phyloP scores from a whole-genome alignment of 257 asterid species.

The Capsicum baccatum region DNA sequence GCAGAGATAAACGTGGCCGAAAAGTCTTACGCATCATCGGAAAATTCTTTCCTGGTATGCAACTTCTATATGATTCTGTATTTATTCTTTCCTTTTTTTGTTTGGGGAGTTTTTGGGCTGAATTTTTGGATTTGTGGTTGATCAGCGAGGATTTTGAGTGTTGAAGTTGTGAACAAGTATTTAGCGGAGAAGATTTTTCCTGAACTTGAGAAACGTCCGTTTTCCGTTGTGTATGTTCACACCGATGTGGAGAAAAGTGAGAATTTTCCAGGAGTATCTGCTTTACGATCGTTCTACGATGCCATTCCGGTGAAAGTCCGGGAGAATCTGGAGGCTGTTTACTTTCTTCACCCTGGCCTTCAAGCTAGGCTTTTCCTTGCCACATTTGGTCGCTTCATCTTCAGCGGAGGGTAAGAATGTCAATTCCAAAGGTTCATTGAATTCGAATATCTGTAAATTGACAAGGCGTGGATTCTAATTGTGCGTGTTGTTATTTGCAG shows the following conservation, averaged over 20 bases:
- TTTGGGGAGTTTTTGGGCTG: no score
- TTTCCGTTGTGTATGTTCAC: slow-evolving; percentile 73
- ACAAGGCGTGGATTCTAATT: background rate
- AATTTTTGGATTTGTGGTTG: background rate
- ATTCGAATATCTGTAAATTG: background rate
- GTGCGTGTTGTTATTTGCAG: slow-evolving; percentile 37
- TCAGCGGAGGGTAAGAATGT: slow-evolving; percentile 56
- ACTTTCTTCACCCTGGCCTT: slow-evolving; percentile 82
- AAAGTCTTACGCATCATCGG: slow-evolving; percentile 74
- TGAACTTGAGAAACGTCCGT: slow-evolving; percentile 52
- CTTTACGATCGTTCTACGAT: slow-evolving; percentile 61
- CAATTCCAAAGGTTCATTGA: background rate
- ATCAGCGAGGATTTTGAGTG: slow-evolving; percentile 61
- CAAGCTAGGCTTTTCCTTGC: slow-evolving; percentile 88
- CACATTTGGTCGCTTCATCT: slow-evolving; percentile 76
- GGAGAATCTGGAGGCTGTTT: slow-evolving; percentile 60
- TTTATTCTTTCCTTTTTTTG: background rate
- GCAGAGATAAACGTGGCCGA: slow-evolving; percentile 74
- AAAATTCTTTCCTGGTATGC: slow-evolving; percentile 78
- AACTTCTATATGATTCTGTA: background rate
- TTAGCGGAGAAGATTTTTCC: slow-evolving; percentile 68
- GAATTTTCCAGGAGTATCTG: slow-evolving; percentile 74
- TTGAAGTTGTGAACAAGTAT: slow-evolving; percentile 63
- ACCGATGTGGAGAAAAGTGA: slow-evolving; percentile 65
- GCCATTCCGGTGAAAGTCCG: slow-evolving; percentile 59